These are phyloP conservation scores for Ophiocordyceps camponoti-floridani DNA, from an alignment of 2,329 filamentous ascomycete species.

Conservation along the genomic window DNA sequence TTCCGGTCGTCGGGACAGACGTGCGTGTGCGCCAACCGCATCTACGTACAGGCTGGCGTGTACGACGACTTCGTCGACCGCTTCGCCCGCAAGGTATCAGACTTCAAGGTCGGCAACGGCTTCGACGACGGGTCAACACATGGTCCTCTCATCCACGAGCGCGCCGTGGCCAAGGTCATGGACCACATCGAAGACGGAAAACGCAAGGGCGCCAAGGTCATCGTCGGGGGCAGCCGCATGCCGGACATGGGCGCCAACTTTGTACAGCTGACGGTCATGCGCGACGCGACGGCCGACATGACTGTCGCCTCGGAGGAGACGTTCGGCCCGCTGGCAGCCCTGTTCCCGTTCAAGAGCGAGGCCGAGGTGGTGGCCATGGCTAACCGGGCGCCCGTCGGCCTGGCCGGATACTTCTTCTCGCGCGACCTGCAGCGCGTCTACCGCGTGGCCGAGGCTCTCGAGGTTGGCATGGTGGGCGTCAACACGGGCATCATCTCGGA, in stretches of 20 bases:
- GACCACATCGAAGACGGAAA: slow-evolving; percentile 65
- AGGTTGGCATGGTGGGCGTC: slow-evolving; percentile 77
- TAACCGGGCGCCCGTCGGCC: slow-evolving; percentile 67
- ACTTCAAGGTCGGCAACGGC: slow-evolving; percentile 60
- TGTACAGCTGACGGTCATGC: slow-evolving; percentile 77
- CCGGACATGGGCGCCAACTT: slow-evolving; percentile 68
- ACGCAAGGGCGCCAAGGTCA: slow-evolving; percentile 56
- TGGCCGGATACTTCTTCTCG: slow-evolving; percentile 90
- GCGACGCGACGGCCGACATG: slow-evolving; percentile 77
- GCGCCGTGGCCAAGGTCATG: slow-evolving; percentile 64
- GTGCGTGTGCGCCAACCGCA: slow-evolving; percentile 76
- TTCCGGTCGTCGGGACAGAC: slow-evolving; percentile 94
- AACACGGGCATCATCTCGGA: slow-evolving; percentile 56
- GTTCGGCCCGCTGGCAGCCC: slow-evolving; percentile 79
- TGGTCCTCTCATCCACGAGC: slow-evolving; percentile 70
- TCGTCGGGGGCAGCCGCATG: slow-evolving; percentile 57
- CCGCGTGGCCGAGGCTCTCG: slow-evolving; percentile 49
- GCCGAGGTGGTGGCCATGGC: slow-evolving; percentile 73
- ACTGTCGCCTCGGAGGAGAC: slow-evolving; percentile 75
- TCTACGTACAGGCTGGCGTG: slow-evolving; percentile 62
- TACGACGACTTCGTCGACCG: slow-evolving; percentile 57
- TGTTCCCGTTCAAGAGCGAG: slow-evolving; percentile 81
- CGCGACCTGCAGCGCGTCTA: slow-evolving; percentile 38
- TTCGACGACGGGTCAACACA: slow-evolving; percentile 56
- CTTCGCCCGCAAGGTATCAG: slow-evolving; percentile 53